A percentile compares a stretch with the other conserved stretches of the same genome.
phyloP scores from a whole-genome alignment of 106 monocot species.

The Acanthochlamys bracteata region DNA sequence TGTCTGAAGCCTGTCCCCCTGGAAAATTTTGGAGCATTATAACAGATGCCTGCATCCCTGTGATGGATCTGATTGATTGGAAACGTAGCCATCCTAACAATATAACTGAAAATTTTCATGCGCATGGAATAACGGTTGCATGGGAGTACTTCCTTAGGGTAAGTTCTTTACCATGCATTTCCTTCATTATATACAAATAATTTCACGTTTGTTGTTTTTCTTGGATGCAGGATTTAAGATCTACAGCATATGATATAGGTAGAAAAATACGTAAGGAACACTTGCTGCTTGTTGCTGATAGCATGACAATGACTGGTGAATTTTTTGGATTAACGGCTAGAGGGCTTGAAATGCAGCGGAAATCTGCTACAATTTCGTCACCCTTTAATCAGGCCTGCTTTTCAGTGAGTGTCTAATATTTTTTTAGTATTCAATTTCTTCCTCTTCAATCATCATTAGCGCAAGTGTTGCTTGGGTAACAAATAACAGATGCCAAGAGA shows the following conservation, averaged over 20 bases:
- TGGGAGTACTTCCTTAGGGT: constrained; percentile 64
- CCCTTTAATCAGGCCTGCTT: constrained; percentile 75
- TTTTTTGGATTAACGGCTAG: constrained; percentile 58
- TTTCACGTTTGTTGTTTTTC: too few species aligned
- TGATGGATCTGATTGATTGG: constrained; percentile 93
- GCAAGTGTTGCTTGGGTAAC: neutral
- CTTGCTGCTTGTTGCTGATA: constrained; percentile 55
- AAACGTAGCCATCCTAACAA: constrained; percentile 53
- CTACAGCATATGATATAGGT: constrained; percentile 46
- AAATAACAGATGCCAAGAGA: constrained; percentile 51
- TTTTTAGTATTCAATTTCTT: neutral
- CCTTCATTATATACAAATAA: neutral
- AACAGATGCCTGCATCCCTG: constrained; percentile 66
- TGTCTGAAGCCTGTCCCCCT: constrained; percentile 36
- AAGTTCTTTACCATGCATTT: constrained; percentile 5
- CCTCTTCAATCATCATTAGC: neutral
- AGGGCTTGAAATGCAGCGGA: constrained; percentile 53
- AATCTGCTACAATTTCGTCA: constrained; percentile 25
- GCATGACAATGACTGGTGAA: constrained; percentile 67
- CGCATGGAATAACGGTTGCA: constrained; percentile 59
- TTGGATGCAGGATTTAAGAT: constrained; percentile 64
- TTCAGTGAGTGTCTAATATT: constrained; percentile 42
- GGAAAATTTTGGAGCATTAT: constrained; percentile 56
- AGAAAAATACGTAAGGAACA: constrained; percentile 51
- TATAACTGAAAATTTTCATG: constrained; percentile 22